Evolutionary conservation across 176 grass and related monocot species (phyloP).

Genomic region (Aegilops speltoides): DNA sequence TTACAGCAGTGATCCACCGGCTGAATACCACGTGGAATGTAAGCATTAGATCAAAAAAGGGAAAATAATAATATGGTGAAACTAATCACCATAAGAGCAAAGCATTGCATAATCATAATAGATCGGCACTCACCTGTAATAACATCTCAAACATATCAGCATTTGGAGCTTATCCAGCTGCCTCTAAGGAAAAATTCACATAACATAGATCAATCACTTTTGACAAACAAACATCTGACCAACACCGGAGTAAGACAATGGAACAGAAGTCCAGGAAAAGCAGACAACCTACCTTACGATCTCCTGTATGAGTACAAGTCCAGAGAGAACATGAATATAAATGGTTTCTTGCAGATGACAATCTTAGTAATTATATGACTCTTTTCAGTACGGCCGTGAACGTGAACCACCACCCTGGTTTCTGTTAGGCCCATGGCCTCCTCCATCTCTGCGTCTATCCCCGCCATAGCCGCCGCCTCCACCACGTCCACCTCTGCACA

Average conservation of each 20-base stretch:
- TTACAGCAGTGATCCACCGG: conserved; percentile 52
- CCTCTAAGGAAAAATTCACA: conserved; percentile 85
- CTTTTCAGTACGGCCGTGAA: conserved; percentile 82
- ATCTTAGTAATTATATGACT: conserved; percentile 65
- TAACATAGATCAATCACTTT: conserved; percentile 65
- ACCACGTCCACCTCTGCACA: conserved; percentile 60
- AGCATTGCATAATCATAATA: conserved; percentile 33
- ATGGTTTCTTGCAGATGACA: conserved; percentile 78
- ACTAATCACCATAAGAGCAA: conserved; percentile 11
- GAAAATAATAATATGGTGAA: conserved; percentile 17
- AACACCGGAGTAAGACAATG: conserved; percentile 45
- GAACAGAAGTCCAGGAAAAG: conserved; percentile 43
- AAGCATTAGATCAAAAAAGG: conserved; percentile 38
- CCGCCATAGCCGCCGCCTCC: conserved; percentile 79
- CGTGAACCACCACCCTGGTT: conserved; percentile 80
- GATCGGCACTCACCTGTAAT: conserved; percentile 79
- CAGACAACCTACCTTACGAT: conserved; percentile 75
- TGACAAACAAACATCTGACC: conserved; percentile 49
- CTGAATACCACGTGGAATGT: conserved; percentile 60
- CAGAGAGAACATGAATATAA: conserved; percentile 72
- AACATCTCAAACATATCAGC: conserved; percentile 80
- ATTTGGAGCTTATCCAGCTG: conserved; percentile 83
- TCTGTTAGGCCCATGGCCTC: conserved; percentile 85
- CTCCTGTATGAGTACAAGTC: conserved; percentile 73
- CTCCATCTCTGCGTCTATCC: conserved; percentile 76